Percentiles rank a stretch among this genome's conserved stretches.
phyloP scores from a whole-genome alignment of 2,329 filamentous ascomycete species.

The Alternaria brassicicola region DNA sequence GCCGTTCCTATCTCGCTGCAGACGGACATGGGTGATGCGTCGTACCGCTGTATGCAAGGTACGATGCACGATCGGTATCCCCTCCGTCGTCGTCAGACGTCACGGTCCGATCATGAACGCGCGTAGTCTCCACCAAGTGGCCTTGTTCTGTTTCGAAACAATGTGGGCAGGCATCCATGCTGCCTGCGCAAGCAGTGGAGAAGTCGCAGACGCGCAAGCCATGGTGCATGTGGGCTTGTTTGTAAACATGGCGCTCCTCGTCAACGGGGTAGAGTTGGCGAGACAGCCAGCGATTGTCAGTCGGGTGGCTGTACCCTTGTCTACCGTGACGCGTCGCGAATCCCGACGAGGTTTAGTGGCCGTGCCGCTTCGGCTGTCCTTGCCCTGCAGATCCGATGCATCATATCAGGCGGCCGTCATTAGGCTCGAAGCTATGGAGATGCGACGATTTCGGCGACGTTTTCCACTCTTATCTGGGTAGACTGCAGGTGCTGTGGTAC shows the following conservation, averaged over 20 bases:
- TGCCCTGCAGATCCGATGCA: not conserved
- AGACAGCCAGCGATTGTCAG: not conserved
- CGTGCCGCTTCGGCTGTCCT: not conserved
- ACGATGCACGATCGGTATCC: not conserved
- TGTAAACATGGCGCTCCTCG: not conserved
- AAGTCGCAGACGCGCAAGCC: not conserved
- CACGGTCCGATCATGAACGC: constrained; percentile 12
- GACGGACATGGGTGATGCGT: not conserved
- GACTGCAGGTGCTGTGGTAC: not conserved
- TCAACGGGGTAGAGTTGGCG: not conserved
- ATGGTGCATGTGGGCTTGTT: not conserved
- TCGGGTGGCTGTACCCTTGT: not conserved
- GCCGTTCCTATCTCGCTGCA: not conserved
- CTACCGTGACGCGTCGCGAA: constrained; percentile 1
- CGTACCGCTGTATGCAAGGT: not conserved
- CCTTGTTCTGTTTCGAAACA: not conserved
- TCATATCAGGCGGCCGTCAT: not conserved
- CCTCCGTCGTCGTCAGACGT: constrained; percentile 7
- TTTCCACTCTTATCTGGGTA: not conserved
- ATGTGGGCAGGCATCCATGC: not conserved
- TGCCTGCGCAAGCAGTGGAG: not conserved
- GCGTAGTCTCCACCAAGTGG: constrained; percentile 7
- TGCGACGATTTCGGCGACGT: not conserved
- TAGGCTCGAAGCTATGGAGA: not conserved
- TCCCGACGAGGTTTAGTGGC: not conserved